Percentiles rank a stretch among this genome's conserved stretches.
Evolutionary conservation across 2,329 filamentous ascomycete genomes (phyloP).

Genomic region (Claviceps spartinae): DNA sequence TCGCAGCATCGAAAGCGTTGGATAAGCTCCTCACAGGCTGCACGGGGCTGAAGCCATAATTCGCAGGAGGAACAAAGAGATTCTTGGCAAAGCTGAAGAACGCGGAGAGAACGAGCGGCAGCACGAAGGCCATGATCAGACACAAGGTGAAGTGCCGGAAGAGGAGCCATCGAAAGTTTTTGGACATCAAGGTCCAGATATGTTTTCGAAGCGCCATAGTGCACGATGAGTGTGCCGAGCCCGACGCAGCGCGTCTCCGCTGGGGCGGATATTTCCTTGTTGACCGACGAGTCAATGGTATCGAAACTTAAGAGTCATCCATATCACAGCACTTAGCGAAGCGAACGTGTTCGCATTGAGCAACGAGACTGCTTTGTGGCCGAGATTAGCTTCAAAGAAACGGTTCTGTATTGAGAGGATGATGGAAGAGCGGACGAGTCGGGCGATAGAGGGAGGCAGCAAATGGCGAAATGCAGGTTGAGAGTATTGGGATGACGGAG

Average conservation of each 20-base stretch:
- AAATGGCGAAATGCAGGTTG: neutral
- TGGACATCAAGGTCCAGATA: constrained; percentile 45
- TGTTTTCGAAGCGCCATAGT: constrained; percentile 42
- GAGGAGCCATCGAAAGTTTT: constrained; percentile 47
- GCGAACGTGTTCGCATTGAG: neutral
- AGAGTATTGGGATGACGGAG: too few relatives aligned
- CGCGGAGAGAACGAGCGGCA: constrained; percentile 43
- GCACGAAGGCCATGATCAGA: constrained; percentile 41
- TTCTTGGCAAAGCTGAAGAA: constrained; percentile 64
- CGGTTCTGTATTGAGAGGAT: neutral
- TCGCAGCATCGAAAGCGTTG: constrained; percentile 46
- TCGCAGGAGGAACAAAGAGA: constrained; percentile 65
- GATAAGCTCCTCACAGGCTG: constrained; percentile 48
- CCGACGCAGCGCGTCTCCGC: neutral
- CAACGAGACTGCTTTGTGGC: neutral
- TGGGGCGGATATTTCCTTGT: neutral
- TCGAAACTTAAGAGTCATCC: neutral
- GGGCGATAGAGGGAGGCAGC: neutral
- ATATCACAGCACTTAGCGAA: neutral
- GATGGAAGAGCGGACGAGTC: neutral
- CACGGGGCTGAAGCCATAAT: constrained; percentile 56
- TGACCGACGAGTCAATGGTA: neutral
- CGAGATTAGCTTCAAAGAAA: neutral
- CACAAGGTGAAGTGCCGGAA: constrained; percentile 39
- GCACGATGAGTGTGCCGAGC: neutral